Evolutionary conservation across 257 asterid species (phyloP), one percentile per base, ranked within the genome.

Genomic region (Agastache rugosa): DNA sequence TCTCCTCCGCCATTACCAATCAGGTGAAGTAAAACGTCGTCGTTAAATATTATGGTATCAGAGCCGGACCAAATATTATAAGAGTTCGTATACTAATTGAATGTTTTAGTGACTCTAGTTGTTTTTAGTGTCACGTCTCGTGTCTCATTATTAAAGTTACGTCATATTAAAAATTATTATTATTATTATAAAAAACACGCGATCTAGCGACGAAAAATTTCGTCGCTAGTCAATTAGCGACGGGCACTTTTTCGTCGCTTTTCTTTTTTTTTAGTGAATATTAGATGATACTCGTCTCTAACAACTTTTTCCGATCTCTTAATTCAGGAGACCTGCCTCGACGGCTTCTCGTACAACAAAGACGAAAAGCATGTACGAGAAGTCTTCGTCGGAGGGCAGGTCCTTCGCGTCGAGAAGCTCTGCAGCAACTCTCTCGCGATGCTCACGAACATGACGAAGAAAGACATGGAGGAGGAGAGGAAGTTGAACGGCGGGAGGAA

Each of bases 401-500:
- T 63, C 1, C 73, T 85, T 9, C 91, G 85, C 0, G 91, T 86
- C 16, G 96, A 89, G 82, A 88, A 84, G 76, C 85, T 91, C 50
- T 89, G 96, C 80, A 91, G 98, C 62, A 93, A 93, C 75, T 83
- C 84, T 0, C 84, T 93, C 27, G 97, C 97, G 59, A 91, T 93
- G 94, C 86, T 88, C 20, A 72, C 63, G n/a, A 91, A 91, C 81
- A 73, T 93, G 94, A 91, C 97, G 6, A 78, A 88, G 37, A 76
- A 82, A 0, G 96, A 93, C 20, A 80, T 85, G 16, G 85, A 72
- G 2, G 69, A 74, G 8, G 90, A 87, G 75, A 51, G 19, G 74
- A 77, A 47, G 54, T 6, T 76, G 35, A 51, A 8, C 56, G 85
- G 75, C 69, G 84, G 82, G 5, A 71, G 98, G 77, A 89, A 78